Conservation (phyloP, 2,329 filamentous ascomycete species). For the Aureobasidium uvarum region DNA sequence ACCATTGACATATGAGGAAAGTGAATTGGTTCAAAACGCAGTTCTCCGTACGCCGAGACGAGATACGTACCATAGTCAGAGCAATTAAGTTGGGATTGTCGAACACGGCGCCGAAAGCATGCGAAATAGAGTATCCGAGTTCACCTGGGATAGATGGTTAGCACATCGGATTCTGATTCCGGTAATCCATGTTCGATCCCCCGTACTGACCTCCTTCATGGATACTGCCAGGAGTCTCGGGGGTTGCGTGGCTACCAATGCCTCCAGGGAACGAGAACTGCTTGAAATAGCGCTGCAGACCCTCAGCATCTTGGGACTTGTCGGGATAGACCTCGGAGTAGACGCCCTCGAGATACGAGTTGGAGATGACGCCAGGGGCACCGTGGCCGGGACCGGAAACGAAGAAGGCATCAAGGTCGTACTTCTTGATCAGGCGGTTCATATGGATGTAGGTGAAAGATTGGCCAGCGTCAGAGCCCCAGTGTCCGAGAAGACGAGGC, state of each 20-base stretch:
- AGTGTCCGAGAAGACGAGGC: slow-evolving; percentile 70
- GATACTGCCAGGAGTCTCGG: slow-evolving; percentile 72
- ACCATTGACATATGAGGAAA: too few species aligned
- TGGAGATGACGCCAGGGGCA: slow-evolving; percentile 71
- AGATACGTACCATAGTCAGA: slow-evolving; percentile 38
- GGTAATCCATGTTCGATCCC: too few species aligned
- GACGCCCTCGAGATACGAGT: slow-evolving; percentile 73
- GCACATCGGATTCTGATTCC: too few species aligned
- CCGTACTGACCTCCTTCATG: slow-evolving; percentile 81
- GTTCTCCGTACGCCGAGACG: too few species aligned
- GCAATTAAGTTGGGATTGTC: slow-evolving; percentile 73
- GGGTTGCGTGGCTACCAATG: slow-evolving; percentile 73
- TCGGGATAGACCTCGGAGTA: slow-evolving; percentile 76
- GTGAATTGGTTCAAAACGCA: too few species aligned
- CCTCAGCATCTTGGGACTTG: slow-evolving; percentile 65
- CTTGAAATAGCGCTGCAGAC: slow-evolving; percentile 75
- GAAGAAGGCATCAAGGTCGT: slow-evolving; percentile 69
- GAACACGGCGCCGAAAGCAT: slow-evolving; percentile 74
- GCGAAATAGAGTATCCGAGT: slow-evolving; percentile 70
- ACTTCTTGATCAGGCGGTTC: slow-evolving; percentile 79
- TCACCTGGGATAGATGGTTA: too few species aligned
- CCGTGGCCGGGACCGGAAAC: slow-evolving; percentile 76
- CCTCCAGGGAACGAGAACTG: slow-evolving; percentile 79
- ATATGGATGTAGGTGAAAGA: slow-evolving; percentile 80
- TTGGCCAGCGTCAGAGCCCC: slow-evolving; percentile 77